phyloP scores from a whole-genome alignment of 2,329 filamentous ascomycete species.

The Paradendryphiella salina region DNA sequence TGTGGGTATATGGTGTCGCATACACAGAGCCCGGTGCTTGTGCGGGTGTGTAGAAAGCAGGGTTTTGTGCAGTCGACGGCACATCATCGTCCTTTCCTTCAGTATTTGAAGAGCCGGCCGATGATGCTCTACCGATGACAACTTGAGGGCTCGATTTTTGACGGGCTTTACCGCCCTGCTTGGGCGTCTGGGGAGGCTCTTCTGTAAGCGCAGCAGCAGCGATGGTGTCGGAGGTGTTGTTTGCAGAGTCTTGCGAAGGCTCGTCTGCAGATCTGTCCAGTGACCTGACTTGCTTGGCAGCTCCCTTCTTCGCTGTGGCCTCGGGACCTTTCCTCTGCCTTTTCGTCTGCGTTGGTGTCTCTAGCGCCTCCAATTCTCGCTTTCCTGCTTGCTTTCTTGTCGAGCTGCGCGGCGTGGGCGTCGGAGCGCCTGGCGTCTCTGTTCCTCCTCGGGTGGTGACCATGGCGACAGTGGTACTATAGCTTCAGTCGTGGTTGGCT shows the following conservation, averaged over 20 bases:
- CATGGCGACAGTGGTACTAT: slow-evolving; percentile 28
- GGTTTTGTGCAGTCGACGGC: slow-evolving; percentile 21
- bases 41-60: slow-evolving; percentile 30
- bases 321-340: slow-evolving; percentile 31
- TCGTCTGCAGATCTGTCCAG: slow-evolving; percentile 7
- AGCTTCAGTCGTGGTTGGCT: slow-evolving; percentile 9
- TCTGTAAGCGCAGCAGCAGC: slow-evolving; percentile 12
- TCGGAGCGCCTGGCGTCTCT: slow-evolving; percentile 28
- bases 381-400: slow-evolving; percentile 31
- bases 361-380: slow-evolving; percentile 35
- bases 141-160: slow-evolving; percentile 33
- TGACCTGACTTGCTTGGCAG: background rate
- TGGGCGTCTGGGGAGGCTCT: slow-evolving; percentile 10
- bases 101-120: slow-evolving; percentile 13
- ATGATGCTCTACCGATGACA: slow-evolving; percentile 21
- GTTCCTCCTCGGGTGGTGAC: slow-evolving; percentile 43
- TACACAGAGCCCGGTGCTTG: slow-evolving; percentile 25
- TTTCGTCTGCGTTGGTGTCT: slow-evolving; percentile 36
- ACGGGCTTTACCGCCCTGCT: slow-evolving; percentile 20
- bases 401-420: slow-evolving; percentile 32
- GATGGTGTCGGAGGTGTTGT: slow-evolving; percentile 19
- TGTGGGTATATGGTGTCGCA: slow-evolving; percentile 31
- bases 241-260: slow-evolving; percentile 14
- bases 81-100: slow-evolving; percentile 16
- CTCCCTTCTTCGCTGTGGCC: slow-evolving; percentile 16